Conservation (phyloP, 73 alveolate genomes). For the Paramecium primaurelia region DNA sequence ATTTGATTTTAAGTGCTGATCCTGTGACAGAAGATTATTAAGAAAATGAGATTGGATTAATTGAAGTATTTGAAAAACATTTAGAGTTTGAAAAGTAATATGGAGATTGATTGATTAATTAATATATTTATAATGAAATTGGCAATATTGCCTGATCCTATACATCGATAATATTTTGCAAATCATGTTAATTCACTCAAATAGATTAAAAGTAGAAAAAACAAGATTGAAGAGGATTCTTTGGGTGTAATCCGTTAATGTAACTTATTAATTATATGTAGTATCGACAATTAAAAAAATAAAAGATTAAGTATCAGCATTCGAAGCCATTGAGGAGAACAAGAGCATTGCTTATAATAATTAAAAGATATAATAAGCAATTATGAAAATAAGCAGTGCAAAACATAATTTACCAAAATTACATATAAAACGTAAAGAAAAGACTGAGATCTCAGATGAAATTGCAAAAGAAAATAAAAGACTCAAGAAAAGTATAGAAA, state of each 20-base stretch:
- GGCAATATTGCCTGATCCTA: neutral
- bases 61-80: constrained; percentile 35
- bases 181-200: neutral
- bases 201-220: neutral
- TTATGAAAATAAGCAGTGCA: neutral
- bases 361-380: neutral
- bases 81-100: constrained; percentile 37
- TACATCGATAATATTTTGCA: neutral
- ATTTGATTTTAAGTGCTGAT: neutral
- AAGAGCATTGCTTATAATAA: neutral
- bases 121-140: neutral
- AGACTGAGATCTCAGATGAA: neutral
- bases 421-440: neutral
- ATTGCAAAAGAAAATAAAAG: neutral
- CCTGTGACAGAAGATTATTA: neutral
- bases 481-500: neutral
- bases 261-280: neutral
- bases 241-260: neutral
- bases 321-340: neutral
- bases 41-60: constrained; percentile 22
- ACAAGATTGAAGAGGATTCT: neutral
- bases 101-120: constrained; percentile 5
- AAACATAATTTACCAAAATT: neutral
- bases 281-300: neutral
- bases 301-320: neutral